Evolutionary conservation across 2,329 filamentous ascomycete species (phyloP).

Genomic region (Colletotrichum lupini): DNA sequence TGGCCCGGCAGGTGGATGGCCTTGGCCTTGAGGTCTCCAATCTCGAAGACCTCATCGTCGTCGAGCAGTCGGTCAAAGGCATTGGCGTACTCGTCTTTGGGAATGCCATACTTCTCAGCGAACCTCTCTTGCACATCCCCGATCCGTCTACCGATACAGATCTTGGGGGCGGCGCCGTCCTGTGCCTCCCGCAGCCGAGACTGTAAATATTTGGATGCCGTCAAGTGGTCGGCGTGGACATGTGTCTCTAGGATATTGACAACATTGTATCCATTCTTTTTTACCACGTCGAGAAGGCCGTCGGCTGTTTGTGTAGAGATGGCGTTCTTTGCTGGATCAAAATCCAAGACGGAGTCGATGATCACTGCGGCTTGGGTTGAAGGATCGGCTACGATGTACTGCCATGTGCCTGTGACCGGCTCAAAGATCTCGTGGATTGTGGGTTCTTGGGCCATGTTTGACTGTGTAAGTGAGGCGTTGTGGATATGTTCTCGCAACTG

Average conservation of each 20-base stretch:
- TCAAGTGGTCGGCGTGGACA: conserved; percentile 66
- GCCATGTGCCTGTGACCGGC: conserved; percentile 58
- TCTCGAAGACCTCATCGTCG: conserved; percentile 54
- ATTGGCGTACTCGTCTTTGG: conserved; percentile 45
- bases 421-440: conserved; percentile 49
- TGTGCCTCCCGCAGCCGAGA: conserved; percentile 44
- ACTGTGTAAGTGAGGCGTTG: background rate
- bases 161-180: conserved; percentile 34
- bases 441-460: conserved; percentile 40
- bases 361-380: conserved; percentile 57
- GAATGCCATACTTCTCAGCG: conserved; percentile 51
- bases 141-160: conserved; percentile 58
- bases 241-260: conserved; percentile 67
- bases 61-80: conserved; percentile 56
- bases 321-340: conserved; percentile 47
- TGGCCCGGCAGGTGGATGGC: conserved; percentile 60
- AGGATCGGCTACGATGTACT: conserved; percentile 65
- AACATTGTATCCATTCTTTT: conserved; percentile 55
- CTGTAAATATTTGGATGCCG: conserved; percentile 64
- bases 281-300: conserved; percentile 53
- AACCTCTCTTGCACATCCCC: conserved; percentile 54
- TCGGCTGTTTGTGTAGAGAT: conserved; percentile 63
- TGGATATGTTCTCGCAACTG: background rate
- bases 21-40: conserved; percentile 51
- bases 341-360: conserved; percentile 69